These are phyloP conservation scores for Sideroxylon spinosum DNA, from an alignment of 179 eudicot species.

Conservation along the genomic window DNA sequence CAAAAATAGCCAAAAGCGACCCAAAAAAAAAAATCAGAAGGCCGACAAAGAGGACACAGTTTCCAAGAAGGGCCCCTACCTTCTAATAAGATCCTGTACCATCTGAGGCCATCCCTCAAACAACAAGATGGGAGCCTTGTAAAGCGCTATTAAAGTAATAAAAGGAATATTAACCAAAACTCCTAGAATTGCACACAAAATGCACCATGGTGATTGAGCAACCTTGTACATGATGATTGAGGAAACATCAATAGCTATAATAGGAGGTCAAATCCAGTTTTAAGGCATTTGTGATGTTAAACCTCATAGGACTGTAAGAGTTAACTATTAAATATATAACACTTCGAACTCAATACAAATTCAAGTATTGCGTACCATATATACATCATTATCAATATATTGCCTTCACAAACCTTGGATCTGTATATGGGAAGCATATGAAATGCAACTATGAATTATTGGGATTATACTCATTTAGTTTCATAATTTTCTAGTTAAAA, in stretches of 20 bases:
- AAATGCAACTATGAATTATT: too few relatives aligned
- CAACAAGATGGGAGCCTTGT: constrained; percentile 16
- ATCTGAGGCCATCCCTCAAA: constrained; percentile 22
- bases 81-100: constrained; percentile 19
- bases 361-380: neutral
- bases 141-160: constrained; percentile 11
- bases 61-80: constrained; percentile 25
- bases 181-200: constrained; percentile 15
- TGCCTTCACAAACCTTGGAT: neutral
- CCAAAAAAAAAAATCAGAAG: constrained; percentile 20
- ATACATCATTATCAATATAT: neutral
- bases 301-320: neutral
- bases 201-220: constrained; percentile 13
- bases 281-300: neutral
- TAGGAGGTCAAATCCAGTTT: neutral
- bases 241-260: neutral
- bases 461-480: too few relatives aligned
- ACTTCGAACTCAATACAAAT: neutral
- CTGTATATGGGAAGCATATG: too few relatives aligned
- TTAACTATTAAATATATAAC: too few relatives aligned
- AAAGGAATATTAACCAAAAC: constrained; percentile 15
- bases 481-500: too few relatives aligned
- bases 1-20: constrained; percentile 4
- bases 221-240: constrained; percentile 8
- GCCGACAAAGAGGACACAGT: constrained; percentile 22